Base-by-base conservation (phyloP, 257 asterid species). In the Linaria vulgaris region DNA sequence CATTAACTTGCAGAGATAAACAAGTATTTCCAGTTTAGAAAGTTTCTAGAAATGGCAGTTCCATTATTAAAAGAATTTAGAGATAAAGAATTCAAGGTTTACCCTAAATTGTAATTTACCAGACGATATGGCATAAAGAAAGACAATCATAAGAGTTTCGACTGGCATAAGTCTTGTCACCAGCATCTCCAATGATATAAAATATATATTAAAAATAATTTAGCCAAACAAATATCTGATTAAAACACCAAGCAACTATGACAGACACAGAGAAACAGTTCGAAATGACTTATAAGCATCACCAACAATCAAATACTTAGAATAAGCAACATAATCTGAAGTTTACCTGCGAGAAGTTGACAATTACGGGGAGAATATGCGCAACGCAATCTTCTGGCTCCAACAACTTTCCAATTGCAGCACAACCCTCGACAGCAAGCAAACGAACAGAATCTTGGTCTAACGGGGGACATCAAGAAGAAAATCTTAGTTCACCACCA, bases 371-470 rank as follows among this genome's bases (percentile, higher is more conserved):
- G 61, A 90, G 95, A 69, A 90, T 76, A 61, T 90, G 95, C 41
- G 88, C 78, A 72, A 87, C 88, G 74, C 98, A 91, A 71, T 91
- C 98, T 74, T 85, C 94, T 46, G 96, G 85, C 78, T 91, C 97
- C 85, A 91, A 69, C 77, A 91, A 77, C 79, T 91, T 91, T 17
- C 98, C 98, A 60, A 91, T 86, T 68, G 98, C 94, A 54, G 96
- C 98, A 76, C 95, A 89, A 47, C 95, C 86, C 71, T 89, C 97
- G 41, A 89, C 97, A 69, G 97, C 97, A 43, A 89, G 80, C 67
- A 89, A 78, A 8, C 97, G 95, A 64, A 89, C 95, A 48, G 97
- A 89, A 70, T 89, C 97, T 77, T 89, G 97, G 82, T 87, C 97
- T 89, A 83, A 12, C 30, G 6, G 14, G 16, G 31, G 44, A n/a